A percentile compares a stretch with the other conserved stretches of the same genome.
These are phyloP conservation scores for Apophysomyces elegans DNA, from an alignment of 371 early-diverging fungal species.

Conservation along the genomic window DNA sequence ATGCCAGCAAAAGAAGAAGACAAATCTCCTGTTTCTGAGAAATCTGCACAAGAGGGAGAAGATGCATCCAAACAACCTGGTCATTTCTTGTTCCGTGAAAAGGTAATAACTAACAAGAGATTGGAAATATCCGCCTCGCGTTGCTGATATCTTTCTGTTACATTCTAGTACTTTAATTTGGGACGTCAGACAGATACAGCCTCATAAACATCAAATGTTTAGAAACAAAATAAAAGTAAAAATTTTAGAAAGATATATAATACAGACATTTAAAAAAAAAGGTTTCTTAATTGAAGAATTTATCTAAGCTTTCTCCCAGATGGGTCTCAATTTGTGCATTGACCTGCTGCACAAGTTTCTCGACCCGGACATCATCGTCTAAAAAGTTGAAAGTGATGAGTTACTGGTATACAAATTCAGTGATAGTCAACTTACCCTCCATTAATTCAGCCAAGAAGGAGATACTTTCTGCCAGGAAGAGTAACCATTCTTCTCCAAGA, in stretches of 20 bases:
- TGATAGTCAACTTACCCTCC: conserved; percentile 62
- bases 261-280: neutral
- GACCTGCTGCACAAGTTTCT: conserved; percentile 80
- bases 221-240: neutral
- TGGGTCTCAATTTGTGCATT: conserved; percentile 86
- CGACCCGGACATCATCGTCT: conserved; percentile 77
- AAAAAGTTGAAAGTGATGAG: conserved; percentile 3
- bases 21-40: conserved; percentile 15
- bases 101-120: conserved; percentile 20
- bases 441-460: conserved; percentile 94
- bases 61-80: conserved; percentile 47
- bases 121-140: neutral
- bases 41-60: conserved; percentile 25
- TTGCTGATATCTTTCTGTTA: neutral
- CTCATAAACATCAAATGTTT: neutral
- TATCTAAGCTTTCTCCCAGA: conserved; percentile 85
- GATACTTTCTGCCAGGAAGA: conserved; percentile 93
- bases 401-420: neutral
- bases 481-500: conserved; percentile 91
- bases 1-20: conserved; percentile 19
- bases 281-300: conserved; percentile 68
- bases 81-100: conserved; percentile 54
- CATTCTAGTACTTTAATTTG: neutral
- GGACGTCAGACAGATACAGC: conserved; percentile 4
- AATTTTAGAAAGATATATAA: neutral